Percentiles rank a stretch among this genome's conserved stretches.
Evolutionary conservation across 179 eudicot genomes (phyloP).

Genomic region (Beta lomatogona): DNA sequence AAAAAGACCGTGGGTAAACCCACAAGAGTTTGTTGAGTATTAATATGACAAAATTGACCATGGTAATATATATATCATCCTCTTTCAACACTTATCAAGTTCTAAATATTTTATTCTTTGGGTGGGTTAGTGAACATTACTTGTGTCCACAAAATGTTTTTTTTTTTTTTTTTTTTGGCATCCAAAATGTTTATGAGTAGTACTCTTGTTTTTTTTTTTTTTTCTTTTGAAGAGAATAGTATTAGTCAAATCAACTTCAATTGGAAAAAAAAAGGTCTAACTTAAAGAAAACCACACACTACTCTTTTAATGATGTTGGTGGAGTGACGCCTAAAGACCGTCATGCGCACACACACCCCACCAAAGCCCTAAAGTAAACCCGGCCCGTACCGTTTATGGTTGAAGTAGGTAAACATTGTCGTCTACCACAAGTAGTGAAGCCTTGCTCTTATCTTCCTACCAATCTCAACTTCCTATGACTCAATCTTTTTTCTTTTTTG

Average conservation of each 20-base stretch:
- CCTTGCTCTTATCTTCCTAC: slow-evolving; percentile 12
- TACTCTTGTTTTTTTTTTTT: not conserved
- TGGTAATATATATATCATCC: too few species aligned
- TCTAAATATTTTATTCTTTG: not conserved
- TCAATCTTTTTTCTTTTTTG: not conserved
- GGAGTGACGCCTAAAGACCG: slow-evolving; percentile 26
- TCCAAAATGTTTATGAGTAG: not conserved
- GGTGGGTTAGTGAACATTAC: slow-evolving; percentile 19
- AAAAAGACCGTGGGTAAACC: too few species aligned
- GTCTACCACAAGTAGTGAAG: not conserved
- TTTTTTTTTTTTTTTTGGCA: too few species aligned
- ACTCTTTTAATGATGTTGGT: not conserved
- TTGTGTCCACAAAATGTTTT: slow-evolving; percentile 1
- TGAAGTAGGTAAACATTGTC: slow-evolving; percentile 35
- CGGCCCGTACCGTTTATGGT: not conserved
- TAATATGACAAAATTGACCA: too few species aligned
- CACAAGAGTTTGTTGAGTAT: too few species aligned
- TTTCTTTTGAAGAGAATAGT: too few species aligned
- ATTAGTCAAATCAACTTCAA: not conserved
- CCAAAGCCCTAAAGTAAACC: not conserved
- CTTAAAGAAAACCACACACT: not conserved
- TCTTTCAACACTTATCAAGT: not conserved
- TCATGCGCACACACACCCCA: slow-evolving; percentile 14
- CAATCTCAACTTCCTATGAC: slow-evolving; percentile 12
- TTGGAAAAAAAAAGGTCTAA: not conserved